These are phyloP conservation scores for Rosellinia necatrix DNA, from an alignment of 2,329 filamentous ascomycete species.

Conservation along the genomic window DNA sequence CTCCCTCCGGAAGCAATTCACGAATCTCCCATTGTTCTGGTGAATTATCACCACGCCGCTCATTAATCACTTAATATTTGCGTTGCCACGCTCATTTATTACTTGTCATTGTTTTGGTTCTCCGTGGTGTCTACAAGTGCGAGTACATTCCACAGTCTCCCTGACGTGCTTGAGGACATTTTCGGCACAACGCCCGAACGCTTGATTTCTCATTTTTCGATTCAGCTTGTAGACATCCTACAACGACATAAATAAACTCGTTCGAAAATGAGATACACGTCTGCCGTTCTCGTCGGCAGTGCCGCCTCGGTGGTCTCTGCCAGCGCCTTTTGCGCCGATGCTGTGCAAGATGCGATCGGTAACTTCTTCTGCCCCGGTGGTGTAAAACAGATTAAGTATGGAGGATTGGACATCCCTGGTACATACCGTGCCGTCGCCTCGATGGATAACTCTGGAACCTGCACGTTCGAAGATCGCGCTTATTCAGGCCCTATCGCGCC, in stretches of 20 bases:
- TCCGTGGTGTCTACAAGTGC: not conserved
- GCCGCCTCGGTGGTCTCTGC: slow-evolving; percentile 36
- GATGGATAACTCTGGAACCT: slow-evolving; percentile 62
- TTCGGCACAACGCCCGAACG: slow-evolving; percentile 1
- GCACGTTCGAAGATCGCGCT: slow-evolving; percentile 53
- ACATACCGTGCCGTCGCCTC: slow-evolving; percentile 66
- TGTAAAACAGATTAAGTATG: slow-evolving; percentile 71
- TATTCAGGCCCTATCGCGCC: slow-evolving; percentile 69
- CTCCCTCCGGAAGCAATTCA: slow-evolving; percentile 36
- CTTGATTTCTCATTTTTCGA: slow-evolving; percentile 5
- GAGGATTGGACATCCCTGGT: slow-evolving; percentile 62
- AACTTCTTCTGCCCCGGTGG: slow-evolving; percentile 37
- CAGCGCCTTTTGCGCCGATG: slow-evolving; percentile 29
- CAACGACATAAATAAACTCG: not conserved
- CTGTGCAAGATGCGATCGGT: slow-evolving; percentile 33
- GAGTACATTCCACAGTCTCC: slow-evolving; percentile 19
- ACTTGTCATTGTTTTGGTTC: slow-evolving; percentile 7
- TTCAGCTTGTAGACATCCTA: not conserved
- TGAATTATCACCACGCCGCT: slow-evolving; percentile 40
- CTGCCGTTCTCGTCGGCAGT: slow-evolving; percentile 34
- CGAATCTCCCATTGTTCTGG: slow-evolving; percentile 40
- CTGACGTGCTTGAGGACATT: slow-evolving; percentile 1
- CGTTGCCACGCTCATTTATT: slow-evolving; percentile 34
- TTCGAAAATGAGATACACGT: slow-evolving; percentile 36
- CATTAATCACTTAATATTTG: slow-evolving; percentile 32